Evolutionary conservation across 345 rosid species (phyloP), one percentile per base, ranked within the genome.

Genomic region (Pugionium cornutum): DNA sequence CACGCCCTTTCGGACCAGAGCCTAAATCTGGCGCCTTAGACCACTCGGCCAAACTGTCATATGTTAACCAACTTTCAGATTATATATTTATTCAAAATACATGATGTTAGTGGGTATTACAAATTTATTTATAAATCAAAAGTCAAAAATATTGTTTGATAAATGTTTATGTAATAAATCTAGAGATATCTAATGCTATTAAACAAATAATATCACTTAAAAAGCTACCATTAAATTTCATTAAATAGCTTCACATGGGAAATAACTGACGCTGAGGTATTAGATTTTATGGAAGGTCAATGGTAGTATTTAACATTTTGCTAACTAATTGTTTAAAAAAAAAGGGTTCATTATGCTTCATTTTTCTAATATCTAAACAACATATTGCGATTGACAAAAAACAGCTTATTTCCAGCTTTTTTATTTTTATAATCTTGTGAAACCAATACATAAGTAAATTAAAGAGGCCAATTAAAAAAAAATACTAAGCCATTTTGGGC

Each of bases 1-100:
- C 97, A 90, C 96, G 92, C 95, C 99, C 96, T 94, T 87, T 74
- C 99, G 91, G 91, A 90, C 96, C 95, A 88, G 92, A 90, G 92
- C 96, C 99, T 90, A 88, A 90, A 85, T 88, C 90, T 88, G 96
- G 95, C 98, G 97, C 92, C 94, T 92, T 89, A 86, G 96, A 88
- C 96, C 99, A 94, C 97, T 94, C 96, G 95, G 96, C 97, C 92
- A 90, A 94, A 90, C 96, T 88, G 85, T 86, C 86, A 2, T 6
- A 6, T 49, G 2, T 26, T 26, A 18, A 18, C 18, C 18, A 18
- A 18, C 18, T 18, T 18, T 18, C 18, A 18, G 18, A 18, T 18
- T 18, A 18, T 18, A 18, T 18, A 18, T 18, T 18, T 18, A 18
- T 18, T 18, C 18, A 18, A 18, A 18, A 18, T 18, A 18, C 18